phyloP scores from a whole-genome alignment of 2,329 filamentous ascomycete genomes.

The Penicillium sp. region DNA sequence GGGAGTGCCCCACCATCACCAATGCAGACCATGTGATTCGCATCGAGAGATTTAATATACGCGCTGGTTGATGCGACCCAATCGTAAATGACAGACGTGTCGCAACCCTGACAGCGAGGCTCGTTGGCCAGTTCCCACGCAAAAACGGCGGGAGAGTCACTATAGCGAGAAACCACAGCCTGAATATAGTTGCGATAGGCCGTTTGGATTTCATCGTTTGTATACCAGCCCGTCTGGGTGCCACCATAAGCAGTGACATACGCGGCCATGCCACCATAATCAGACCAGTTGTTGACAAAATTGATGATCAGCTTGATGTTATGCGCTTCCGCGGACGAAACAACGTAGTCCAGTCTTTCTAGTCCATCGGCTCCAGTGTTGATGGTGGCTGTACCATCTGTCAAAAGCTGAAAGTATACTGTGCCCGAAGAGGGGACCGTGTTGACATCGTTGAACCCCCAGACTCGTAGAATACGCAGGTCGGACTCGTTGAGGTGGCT shows the following conservation, averaged over 20 bases:
- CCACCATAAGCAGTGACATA: conserved; percentile 59
- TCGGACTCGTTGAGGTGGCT: conserved; percentile 36
- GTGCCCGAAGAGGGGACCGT: conserved; percentile 41
- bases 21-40: conserved; percentile 61
- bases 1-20: conserved; percentile 48
- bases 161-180: conserved; percentile 60
- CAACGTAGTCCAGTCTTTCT: conserved; percentile 65
- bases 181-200: conserved; percentile 65
- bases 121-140: conserved; percentile 71
- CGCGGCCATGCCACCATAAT: conserved; percentile 65
- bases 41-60: conserved; percentile 65
- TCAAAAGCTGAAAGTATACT: conserved; percentile 47
- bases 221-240: conserved; percentile 58
- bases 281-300: conserved; percentile 67
- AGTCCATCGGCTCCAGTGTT: conserved; percentile 65
- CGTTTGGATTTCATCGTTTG: conserved; percentile 51
- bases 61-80: conserved; percentile 60
- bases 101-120: conserved; percentile 62
- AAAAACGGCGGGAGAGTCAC: conserved; percentile 59
- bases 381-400: conserved; percentile 49
- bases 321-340: conserved; percentile 58
- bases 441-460: conserved; percentile 56
- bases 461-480: conserved; percentile 53
- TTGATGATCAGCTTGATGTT: conserved; percentile 62
- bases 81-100: conserved; percentile 56